Conservation (phyloP, 495 filamentous ascomycete species). For the Aspergillus conjunctus region DNA sequence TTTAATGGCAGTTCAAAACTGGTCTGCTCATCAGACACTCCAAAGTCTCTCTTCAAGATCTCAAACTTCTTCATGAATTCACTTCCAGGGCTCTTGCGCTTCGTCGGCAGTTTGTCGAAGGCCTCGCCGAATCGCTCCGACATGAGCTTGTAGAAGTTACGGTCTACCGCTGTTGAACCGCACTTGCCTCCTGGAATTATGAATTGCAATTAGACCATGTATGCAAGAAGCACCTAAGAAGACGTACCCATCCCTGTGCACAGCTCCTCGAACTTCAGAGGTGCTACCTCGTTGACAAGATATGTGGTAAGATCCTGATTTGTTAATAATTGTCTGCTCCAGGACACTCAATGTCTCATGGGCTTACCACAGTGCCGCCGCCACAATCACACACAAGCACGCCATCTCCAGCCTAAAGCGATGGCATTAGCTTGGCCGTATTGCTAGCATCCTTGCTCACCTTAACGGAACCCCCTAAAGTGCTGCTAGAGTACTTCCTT, state of each 20-base stretch:
- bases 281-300: constrained; percentile 30
- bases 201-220: background rate
- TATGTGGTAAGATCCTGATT: constrained; percentile 41
- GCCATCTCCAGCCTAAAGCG: constrained; percentile 19
- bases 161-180: constrained; percentile 56
- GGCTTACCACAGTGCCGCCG: constrained; percentile 41
- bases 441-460: background rate
- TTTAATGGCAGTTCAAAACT: constrained; percentile 13
- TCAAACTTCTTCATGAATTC: constrained; percentile 32
- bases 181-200: constrained; percentile 42
- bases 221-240: background rate
- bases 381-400: constrained; percentile 37
- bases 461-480: constrained; percentile 6
- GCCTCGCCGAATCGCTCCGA: constrained; percentile 28
- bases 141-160: constrained; percentile 50
- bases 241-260: constrained; percentile 19
- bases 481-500: constrained; percentile 4
- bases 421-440: background rate
- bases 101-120: constrained; percentile 19
- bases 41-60: constrained; percentile 27
- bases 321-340: background rate
- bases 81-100: constrained; percentile 24
- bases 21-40: constrained; percentile 12
- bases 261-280: constrained; percentile 31
- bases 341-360: background rate